Evolutionary conservation across 257 asterid species (phyloP).

Genomic region (Ilex asprella): DNA sequence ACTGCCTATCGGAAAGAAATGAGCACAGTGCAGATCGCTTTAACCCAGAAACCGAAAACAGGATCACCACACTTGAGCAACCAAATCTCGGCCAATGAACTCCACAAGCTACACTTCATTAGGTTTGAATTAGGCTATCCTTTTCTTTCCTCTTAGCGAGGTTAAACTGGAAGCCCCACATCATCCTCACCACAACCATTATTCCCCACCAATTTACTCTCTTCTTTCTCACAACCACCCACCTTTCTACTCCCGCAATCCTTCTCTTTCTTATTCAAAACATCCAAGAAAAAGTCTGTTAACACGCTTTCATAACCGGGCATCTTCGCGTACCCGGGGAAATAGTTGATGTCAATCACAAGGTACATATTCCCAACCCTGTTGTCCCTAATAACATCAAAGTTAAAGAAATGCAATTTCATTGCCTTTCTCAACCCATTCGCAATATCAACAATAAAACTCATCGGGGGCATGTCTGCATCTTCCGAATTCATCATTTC

Average conservation of each 20-base stretch:
- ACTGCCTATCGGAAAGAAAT: not conserved
- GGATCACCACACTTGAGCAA: not conserved
- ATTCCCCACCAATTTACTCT: not conserved
- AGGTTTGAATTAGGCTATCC: not conserved
- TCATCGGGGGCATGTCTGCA: not conserved
- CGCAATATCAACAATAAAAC: not conserved
- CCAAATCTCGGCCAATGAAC: not conserved
- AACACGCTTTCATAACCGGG: not conserved
- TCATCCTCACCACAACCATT: not conserved
- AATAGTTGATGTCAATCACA: constrained; percentile 1
- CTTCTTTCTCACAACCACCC: not conserved
- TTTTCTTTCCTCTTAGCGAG: not conserved
- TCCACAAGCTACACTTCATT: not conserved
- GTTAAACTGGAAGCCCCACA: not conserved
- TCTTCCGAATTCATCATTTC: not conserved
- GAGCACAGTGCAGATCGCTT: not conserved
- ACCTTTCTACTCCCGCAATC: not conserved
- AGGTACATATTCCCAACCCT: constrained; percentile 1
- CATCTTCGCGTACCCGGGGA: constrained; percentile 2
- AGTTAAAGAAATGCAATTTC: not conserved
- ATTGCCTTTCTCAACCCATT: not conserved
- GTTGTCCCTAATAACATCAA: constrained; percentile 1
- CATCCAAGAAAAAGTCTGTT: not conserved
- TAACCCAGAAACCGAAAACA: not conserved
- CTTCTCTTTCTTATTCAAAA: not conserved